These are phyloP conservation scores for Pelargonium citronellum DNA, from an alignment of 441 rosid species.

Conservation along the genomic window DNA sequence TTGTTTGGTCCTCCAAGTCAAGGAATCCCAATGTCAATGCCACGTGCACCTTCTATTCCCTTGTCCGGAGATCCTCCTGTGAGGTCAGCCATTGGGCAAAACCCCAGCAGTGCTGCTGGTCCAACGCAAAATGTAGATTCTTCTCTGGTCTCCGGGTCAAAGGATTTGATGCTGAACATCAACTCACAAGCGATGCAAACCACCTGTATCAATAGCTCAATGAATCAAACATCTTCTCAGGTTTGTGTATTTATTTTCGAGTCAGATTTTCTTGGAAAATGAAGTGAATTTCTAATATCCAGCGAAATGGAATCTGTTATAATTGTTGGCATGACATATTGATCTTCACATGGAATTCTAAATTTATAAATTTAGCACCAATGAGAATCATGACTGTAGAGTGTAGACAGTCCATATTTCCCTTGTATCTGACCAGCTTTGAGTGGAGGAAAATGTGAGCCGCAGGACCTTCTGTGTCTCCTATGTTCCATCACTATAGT, in stretches of 20 bases:
- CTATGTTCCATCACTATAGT: too few species aligned
- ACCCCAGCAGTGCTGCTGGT: slow-evolving; percentile 32
- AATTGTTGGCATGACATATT: too few species aligned
- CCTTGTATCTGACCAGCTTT: too few species aligned
- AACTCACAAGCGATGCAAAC: slow-evolving; percentile 33
- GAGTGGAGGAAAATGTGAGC: too few species aligned
- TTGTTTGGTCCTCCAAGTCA: slow-evolving; percentile 45
- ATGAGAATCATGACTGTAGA: background rate
- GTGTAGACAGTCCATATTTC: too few species aligned
- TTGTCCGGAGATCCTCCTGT: slow-evolving; percentile 19
- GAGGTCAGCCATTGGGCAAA: slow-evolving; percentile 21
- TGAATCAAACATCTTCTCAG: slow-evolving; percentile 28
- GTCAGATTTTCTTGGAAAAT: too few species aligned
- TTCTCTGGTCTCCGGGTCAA: slow-evolving; percentile 32
- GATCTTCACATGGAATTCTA: background rate
- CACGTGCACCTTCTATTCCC: slow-evolving; percentile 9
- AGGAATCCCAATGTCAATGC: slow-evolving; percentile 43
- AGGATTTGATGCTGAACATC: slow-evolving; percentile 16
- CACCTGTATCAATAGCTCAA: slow-evolving; percentile 17
- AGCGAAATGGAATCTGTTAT: too few species aligned
- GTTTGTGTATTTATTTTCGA: background rate
- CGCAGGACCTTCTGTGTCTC: too few species aligned
- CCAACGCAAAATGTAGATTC: slow-evolving; percentile 35
- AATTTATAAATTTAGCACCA: background rate
- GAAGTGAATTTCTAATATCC: too few species aligned